A percentile compares a stretch with the other conserved stretches of the same genome.
phyloP scores from a whole-genome alignment of 2,329 filamentous ascomycete genomes.

The Neophaeococcomyces aloes region DNA sequence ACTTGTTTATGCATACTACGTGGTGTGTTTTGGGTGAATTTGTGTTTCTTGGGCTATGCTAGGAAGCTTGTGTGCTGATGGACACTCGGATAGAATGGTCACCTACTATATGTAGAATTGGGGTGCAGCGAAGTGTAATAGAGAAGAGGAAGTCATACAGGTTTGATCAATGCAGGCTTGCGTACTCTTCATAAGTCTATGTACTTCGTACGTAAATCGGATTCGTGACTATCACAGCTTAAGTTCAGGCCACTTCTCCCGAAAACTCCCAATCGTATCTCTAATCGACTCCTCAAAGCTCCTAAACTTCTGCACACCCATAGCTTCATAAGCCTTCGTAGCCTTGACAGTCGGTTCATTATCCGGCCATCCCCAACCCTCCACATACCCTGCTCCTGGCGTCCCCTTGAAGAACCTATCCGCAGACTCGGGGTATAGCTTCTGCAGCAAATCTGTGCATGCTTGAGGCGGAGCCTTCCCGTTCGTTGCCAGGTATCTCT shows the following conservation, averaged over 20 bases:
- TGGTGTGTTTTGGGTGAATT: too few relatives aligned
- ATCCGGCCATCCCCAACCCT: neutral
- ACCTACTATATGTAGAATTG: too few relatives aligned
- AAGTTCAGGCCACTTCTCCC: conserved; percentile 16
- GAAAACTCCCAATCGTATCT: conserved; percentile 19
- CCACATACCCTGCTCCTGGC: conserved; percentile 15
- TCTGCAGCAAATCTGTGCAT: conserved; percentile 17
- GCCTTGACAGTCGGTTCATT: conserved; percentile 5
- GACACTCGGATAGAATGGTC: too few relatives aligned
- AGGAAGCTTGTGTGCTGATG: too few relatives aligned
- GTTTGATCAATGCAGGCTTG: too few relatives aligned
- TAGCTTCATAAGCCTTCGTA: conserved; percentile 14
- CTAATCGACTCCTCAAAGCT: conserved; percentile 16
- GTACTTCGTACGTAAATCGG: too few relatives aligned
- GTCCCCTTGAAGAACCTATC: conserved; percentile 17
- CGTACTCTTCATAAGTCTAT: too few relatives aligned
- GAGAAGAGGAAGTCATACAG: too few relatives aligned
- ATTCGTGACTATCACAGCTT: too few relatives aligned
- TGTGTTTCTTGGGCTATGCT: too few relatives aligned
- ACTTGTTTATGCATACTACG: too few relatives aligned
- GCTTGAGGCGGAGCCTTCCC: conserved; percentile 22
- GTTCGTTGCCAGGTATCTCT: conserved; percentile 17
- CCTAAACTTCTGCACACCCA: conserved; percentile 18
- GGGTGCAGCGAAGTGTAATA: too few relatives aligned
- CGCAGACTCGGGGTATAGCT: conserved; percentile 6